Conservation (phyloP, 768 basidiomycete genomes). For the Coprinopsis strossmayeri region DNA sequence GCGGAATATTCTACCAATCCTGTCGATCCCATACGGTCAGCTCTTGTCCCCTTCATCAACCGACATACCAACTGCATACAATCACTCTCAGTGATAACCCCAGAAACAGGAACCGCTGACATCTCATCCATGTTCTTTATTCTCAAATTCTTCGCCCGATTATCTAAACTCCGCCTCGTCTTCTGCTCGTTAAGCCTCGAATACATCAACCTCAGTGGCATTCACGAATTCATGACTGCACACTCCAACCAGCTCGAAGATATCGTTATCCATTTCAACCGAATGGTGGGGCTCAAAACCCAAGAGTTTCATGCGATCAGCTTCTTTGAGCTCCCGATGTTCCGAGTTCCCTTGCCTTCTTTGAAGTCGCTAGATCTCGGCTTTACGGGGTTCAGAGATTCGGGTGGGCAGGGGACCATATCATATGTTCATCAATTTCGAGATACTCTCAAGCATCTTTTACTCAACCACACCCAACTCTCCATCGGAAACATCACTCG, state of each 20-base stretch:
- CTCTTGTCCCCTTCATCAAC: conserved; percentile 6
- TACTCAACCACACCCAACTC: neutral
- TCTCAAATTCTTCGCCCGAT: conserved; percentile 4
- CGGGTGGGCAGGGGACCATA: neutral
- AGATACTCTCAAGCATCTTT: neutral
- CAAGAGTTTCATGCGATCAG: conserved; percentile 1
- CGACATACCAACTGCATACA: conserved; percentile 1
- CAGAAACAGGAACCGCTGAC: conserved; percentile 6
- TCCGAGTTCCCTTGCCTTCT: neutral
- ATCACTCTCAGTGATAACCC: conserved; percentile 3
- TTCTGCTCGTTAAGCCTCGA: conserved; percentile 7
- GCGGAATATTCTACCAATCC: conserved; percentile 6
- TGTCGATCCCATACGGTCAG: conserved; percentile 5
- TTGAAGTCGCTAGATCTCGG: conserved; percentile 1
- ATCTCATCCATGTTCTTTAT: conserved; percentile 7
- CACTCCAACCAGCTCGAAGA: conserved; percentile 4
- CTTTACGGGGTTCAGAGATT: conserved; percentile 3
- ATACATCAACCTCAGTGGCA: conserved; percentile 5
- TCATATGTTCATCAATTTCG: conserved; percentile 4
- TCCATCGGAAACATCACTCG: neutral
- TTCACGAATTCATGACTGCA: conserved; percentile 5
- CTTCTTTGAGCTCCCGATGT: conserved; percentile 4
- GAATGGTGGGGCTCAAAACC: conserved; percentile 5
- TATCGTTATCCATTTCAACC: neutral
- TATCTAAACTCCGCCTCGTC: conserved; percentile 1